Conservation (phyloP, 1,284 basidiomycete species). For the Rhizoctonia solani region DNA sequence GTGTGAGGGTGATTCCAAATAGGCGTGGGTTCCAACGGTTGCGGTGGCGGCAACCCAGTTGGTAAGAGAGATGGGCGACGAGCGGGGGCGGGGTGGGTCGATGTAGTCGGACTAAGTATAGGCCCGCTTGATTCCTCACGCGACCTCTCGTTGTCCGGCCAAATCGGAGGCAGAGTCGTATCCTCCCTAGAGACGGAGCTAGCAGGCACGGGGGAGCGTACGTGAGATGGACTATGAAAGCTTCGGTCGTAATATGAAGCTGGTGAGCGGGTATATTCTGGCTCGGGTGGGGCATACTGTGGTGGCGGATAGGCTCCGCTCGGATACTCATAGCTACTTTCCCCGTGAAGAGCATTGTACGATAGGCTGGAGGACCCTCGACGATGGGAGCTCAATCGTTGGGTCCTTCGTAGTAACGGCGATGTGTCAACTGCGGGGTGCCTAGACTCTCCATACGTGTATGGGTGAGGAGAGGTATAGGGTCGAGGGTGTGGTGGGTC, state of each 20-base stretch:
- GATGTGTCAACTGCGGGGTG: neutral
- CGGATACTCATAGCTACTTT: neutral
- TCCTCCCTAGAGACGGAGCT: neutral
- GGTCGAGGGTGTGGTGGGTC: slow-evolving; percentile 39
- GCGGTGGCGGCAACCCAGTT: slow-evolving; percentile 27
- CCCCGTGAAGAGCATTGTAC: neutral
- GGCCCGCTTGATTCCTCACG: neutral
- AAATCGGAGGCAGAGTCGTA: slow-evolving; percentile 23
- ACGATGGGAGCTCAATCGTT: slow-evolving; percentile 8
- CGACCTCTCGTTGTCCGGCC: slow-evolving; percentile 9
- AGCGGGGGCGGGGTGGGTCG: neutral
- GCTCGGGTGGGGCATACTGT: neutral
- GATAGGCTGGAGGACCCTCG: slow-evolving; percentile 9
- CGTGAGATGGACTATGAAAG: neutral
- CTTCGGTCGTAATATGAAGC: neutral
- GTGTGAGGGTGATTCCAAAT: slow-evolving; percentile 32
- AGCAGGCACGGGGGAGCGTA: slow-evolving; percentile 7
- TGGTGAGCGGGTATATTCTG: slow-evolving; percentile 10
- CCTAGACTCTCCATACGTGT: slow-evolving; percentile 45
- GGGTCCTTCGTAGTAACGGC: neutral
- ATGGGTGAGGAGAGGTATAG: slow-evolving; percentile 43
- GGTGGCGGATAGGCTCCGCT: neutral
- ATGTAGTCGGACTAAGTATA: neutral
- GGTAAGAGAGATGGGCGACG: slow-evolving; percentile 12
- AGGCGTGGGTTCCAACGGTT: slow-evolving; percentile 21